phyloP scores from a whole-genome alignment of 306 rosid species.

The Hylodesmum podocarpum region DNA sequence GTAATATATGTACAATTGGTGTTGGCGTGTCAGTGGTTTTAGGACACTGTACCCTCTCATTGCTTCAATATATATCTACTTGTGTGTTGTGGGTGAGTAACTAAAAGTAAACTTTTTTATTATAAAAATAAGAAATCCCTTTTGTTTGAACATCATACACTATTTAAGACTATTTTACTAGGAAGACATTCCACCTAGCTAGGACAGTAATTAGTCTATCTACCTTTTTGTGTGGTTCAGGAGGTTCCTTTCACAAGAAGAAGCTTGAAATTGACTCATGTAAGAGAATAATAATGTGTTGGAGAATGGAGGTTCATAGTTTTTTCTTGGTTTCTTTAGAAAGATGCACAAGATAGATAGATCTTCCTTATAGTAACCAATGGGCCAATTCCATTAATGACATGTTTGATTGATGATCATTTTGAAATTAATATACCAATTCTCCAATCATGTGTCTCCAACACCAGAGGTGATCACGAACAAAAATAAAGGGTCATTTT shows the following conservation, averaged over 20 bases:
- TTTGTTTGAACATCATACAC: neutral
- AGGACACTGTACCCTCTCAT: slow-evolving; percentile 1
- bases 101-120: neutral
- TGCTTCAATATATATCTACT: neutral
- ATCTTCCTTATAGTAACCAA: neutral
- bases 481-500: slow-evolving; percentile 11
- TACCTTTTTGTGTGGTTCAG: neutral
- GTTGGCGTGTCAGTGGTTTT: slow-evolving; percentile 16
- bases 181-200: slow-evolving; percentile 5
- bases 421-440: slow-evolving; percentile 7
- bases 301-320: neutral
- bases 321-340: neutral
- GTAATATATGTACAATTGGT: neutral
- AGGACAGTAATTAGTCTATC: neutral
- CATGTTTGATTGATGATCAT: slow-evolving; percentile 12
- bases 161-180: neutral
- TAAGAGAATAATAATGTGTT: slow-evolving; percentile 13
- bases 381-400: slow-evolving; percentile 12
- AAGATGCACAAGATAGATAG: slow-evolving; percentile 19
- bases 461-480: slow-evolving; percentile 19
- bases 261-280: slow-evolving; percentile 18
- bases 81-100: neutral
- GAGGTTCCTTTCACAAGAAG: neutral
- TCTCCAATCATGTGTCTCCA: slow-evolving; percentile 32
- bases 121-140: neutral